These are phyloP conservation scores for Aspergillus coremiiformis DNA, from an alignment of 495 filamentous ascomycete genomes.

Conservation along the genomic window DNA sequence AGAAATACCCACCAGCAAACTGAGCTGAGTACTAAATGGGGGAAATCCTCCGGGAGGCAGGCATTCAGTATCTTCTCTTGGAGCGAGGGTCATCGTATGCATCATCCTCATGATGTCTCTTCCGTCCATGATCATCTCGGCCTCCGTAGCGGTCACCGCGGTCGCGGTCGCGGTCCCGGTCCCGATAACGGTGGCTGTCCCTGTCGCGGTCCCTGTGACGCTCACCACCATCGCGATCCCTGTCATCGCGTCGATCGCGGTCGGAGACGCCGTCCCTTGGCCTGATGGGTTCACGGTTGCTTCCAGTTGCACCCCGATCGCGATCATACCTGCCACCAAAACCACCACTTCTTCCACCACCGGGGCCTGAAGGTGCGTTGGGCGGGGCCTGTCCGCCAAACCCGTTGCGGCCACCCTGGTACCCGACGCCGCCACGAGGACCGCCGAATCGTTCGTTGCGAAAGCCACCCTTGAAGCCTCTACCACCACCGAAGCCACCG, in stretches of 20 bases:
- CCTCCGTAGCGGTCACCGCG: conserved; percentile 49
- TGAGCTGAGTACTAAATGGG: conserved; percentile 19
- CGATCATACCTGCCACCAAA: conserved; percentile 45
- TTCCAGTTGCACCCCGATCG: conserved; percentile 44
- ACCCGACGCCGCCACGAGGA: conserved; percentile 53
- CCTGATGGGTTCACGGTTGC: conserved; percentile 48
- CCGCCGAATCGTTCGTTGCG: conserved; percentile 49
- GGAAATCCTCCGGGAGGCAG: conserved; percentile 14
- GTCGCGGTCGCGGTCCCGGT: conserved; percentile 50
- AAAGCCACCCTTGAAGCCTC: conserved; percentile 52
- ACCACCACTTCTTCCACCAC: conserved; percentile 52
- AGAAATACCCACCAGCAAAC: conserved; percentile 48
- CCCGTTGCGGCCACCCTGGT: conserved; percentile 52
- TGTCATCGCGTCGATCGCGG: conserved; percentile 47
- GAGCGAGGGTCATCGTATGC: conserved; percentile 72
- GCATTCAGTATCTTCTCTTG: conserved; percentile 64
- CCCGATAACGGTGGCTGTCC: conserved; percentile 43
- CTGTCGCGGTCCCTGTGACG: conserved; percentile 47
- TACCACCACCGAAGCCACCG: conserved; percentile 47
- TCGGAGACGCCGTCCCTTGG: conserved; percentile 42
- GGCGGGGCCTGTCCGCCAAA: conserved; percentile 60
- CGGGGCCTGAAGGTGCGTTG: conserved; percentile 75
- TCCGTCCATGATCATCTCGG: conserved; percentile 52
- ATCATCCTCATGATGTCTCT: conserved; percentile 50
- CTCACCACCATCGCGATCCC: conserved; percentile 51